Conservation (phyloP, 2,329 filamentous ascomycete species). For the Rhexocercosporidium sp. region DNA sequence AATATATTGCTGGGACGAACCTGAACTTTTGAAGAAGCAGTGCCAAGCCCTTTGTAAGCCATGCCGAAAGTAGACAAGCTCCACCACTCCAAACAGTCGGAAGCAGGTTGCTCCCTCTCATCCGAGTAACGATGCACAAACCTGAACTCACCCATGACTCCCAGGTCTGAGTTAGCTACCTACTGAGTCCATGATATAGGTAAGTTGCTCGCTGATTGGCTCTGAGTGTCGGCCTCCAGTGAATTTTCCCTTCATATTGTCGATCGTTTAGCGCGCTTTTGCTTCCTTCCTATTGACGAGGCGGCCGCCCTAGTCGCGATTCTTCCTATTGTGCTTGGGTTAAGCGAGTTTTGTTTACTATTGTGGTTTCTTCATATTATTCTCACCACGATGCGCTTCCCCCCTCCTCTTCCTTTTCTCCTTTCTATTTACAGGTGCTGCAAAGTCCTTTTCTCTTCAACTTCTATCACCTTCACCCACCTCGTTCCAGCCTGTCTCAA, state of each 20-base stretch:
- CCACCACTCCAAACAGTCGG: background rate
- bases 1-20: no score
- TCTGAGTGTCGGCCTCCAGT: background rate
- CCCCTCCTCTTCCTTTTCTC: background rate
- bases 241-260: background rate
- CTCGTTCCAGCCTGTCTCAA: background rate
- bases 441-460: background rate
- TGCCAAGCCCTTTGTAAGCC: background rate
- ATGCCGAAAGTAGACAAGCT: background rate
- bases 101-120: background rate
- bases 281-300: conserved; percentile 15
- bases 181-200: background rate
- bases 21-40: no score
- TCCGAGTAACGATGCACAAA: background rate
- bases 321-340: conserved; percentile 10
- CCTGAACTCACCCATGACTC: background rate
- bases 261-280: conserved; percentile 10
- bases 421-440: background rate
- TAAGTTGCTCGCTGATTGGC: background rate
- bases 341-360: conserved; percentile 11
- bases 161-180: background rate
- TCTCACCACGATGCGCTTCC: background rate
- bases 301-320: background rate
- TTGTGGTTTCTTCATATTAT: conserved; percentile 8
- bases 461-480: background rate